These are phyloP conservation scores for Malus sylvestris DNA, from an alignment of 306 rosid species.

Conservation along the genomic window DNA sequence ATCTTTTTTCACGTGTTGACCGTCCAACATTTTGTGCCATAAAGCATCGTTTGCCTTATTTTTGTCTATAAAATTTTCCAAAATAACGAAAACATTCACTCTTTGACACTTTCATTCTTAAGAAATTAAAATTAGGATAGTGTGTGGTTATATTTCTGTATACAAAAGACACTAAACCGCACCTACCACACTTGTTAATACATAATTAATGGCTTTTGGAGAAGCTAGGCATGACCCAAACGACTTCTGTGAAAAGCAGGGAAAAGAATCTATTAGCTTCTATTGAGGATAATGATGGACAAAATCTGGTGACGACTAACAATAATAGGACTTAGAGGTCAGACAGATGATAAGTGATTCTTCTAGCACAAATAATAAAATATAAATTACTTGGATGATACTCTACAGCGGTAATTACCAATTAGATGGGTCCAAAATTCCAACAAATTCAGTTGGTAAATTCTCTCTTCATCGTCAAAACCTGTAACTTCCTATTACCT, in stretches of 20 bases:
- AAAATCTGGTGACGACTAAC: background rate
- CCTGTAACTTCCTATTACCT: background rate
- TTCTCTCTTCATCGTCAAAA: background rate
- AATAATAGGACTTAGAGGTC: background rate
- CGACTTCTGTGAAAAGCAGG: background rate
- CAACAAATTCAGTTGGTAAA: conserved; percentile 12
- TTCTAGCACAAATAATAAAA: background rate
- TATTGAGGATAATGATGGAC: background rate
- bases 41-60: no score
- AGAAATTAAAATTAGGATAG: background rate
- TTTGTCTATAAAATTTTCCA: no score
- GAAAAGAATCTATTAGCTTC: background rate
- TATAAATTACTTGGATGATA: conserved; percentile 13
- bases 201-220: background rate
- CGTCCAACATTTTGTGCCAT: no score
- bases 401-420: background rate
- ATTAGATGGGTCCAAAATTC: background rate
- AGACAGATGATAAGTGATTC: background rate
- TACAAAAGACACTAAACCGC: background rate
- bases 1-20: no score
- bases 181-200: background rate
- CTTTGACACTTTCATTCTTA: background rate
- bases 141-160: background rate
- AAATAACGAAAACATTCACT: no score
- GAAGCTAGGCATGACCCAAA: background rate